phyloP scores from a whole-genome alignment of 2,329 filamentous ascomycete genomes.

The Didymella lethalis region DNA sequence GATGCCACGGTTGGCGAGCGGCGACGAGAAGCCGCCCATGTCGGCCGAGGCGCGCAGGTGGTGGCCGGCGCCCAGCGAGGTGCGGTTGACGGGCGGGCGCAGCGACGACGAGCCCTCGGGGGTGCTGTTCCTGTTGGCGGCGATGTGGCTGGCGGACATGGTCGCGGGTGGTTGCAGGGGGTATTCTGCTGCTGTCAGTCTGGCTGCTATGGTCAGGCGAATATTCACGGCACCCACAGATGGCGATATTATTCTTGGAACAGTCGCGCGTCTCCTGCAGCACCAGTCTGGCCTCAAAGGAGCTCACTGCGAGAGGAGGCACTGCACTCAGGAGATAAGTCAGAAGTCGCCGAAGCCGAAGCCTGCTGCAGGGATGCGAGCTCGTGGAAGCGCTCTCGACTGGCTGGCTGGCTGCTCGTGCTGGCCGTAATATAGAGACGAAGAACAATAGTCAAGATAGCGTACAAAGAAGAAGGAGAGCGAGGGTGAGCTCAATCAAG shows the following conservation, averaged over 20 bases:
- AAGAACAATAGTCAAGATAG: constrained; percentile 33
- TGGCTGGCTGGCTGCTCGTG: not conserved
- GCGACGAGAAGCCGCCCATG: constrained; percentile 83
- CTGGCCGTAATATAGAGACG: not conserved
- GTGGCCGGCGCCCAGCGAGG: constrained; percentile 76
- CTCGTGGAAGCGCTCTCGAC: constrained; percentile 6
- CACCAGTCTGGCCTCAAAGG: constrained; percentile 45
- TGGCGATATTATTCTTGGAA: not conserved
- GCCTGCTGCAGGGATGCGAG: constrained; percentile 28
- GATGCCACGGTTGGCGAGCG: constrained; percentile 76
- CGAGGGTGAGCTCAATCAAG: constrained; percentile 3
- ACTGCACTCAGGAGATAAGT: constrained; percentile 24
- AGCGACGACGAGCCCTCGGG: constrained; percentile 87
- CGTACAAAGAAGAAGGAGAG: constrained; percentile 30
- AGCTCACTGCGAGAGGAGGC: constrained; percentile 25
- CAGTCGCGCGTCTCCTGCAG: constrained; percentile 35
- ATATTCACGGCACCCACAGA: not conserved
- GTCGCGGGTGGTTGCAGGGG: constrained; percentile 21
- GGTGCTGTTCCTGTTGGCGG: constrained; percentile 90
- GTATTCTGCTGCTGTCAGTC: not conserved
- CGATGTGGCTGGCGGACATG: constrained; percentile 59
- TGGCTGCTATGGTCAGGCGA: no score
- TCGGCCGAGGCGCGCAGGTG: constrained; percentile 95
- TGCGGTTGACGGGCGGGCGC: constrained; percentile 80
- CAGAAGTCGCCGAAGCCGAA: constrained; percentile 2